Evolutionary conservation across 495 filamentous ascomycete species (phyloP), one percentile per base, ranked within the genome.

Genomic region (Penicillium soppii): DNA sequence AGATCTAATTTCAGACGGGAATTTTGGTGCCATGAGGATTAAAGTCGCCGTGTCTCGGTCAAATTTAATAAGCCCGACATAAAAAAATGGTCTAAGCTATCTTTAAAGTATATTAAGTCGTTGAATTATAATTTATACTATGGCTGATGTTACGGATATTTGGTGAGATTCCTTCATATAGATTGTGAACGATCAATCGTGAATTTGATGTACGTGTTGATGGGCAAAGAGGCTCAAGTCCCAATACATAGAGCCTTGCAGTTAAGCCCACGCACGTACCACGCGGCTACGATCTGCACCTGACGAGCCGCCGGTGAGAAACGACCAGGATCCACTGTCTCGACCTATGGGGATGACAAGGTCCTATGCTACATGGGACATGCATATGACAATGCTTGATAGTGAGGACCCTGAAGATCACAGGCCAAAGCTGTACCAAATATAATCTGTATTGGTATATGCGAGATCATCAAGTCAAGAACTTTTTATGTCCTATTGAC

Each of bases 391-490:
- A 23, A 39, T 21, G 21, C n/a, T 42, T 42, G 25, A 42, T 26
- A 42, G 30, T 29, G 15, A 12, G 9, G 26, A 42, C 7, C 13
- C 39, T 23, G 21, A 41, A 41, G 21, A 27, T 5, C 12, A 27
- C 5, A 22, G 4, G 20, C 5, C 2, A 27, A 9, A 12, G 40
- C 9, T 10, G 8, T 22, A 26, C 26, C 13, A 21, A 8, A 37
- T 30, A 32, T 43, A 19, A 59, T 59, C 53, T 59, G 57, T 39
- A 58, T 63, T 61, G 61, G 57, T 64, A 66, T 60, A 60, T 63
- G 54, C 54, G 57, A 54, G 48, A 65, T 66, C 59, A 66, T 66
- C 56, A 59, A 54, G 57, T 66, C 60, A 58, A 63, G 52, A 61
- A 63, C 62, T 61, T 66, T 63, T 66, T 49, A 17, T 52, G 56